Evolutionary conservation across 495 filamentous ascomycete species (phyloP), one percentile per base, ranked within the genome.

Genomic region (Podospora tetraspora): DNA sequence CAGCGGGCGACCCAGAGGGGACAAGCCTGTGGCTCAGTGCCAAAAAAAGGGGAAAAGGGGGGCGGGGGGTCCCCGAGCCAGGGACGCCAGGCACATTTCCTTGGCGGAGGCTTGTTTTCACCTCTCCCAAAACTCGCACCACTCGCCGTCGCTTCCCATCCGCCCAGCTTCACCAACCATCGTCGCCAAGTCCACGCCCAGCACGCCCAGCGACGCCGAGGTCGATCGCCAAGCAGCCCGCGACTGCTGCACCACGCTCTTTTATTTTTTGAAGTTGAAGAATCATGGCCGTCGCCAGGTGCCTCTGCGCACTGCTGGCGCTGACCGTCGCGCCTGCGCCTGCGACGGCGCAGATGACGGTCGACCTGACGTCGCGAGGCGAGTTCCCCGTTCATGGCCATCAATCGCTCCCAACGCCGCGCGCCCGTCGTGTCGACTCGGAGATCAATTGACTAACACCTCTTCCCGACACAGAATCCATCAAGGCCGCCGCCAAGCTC

Each of bases 401-500:
- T 62, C 27, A 6, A 6, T 27, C 61, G 16, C 37, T 16, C 12
- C 32, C 60, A 13, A 34, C 32, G n/a, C 13, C 27, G 19, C 25
- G 9, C 27, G 10, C 60, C 22, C 25, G 7, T 32, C 19, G 61
- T 21, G 25, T 27, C 60, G 60, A 43, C 27, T 19, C 8, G 9
- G 9, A 16, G 24, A 30, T 19, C 57, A 59, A 57, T 58, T 24
- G 5, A 59, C 59, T 59, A 52, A 66, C 61, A n/a, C 30, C 24
- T 4, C 19, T 12, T 3, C 43, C 11, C 21, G 19, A n/a, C 56
- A 12, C 57, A 89, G 87, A 71, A 32, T 90, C 88, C 5, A 85
- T 92, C 72, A 88, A 86, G 73, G 70, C 73, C 60, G 86, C 85
- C 8, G 89, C 90, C 27, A 81, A 83, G 29, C 82, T 78, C 11